Evolutionary conservation across 2,329 filamentous ascomycete genomes (phyloP).

Genomic region (Davidsoniella australis): DNA sequence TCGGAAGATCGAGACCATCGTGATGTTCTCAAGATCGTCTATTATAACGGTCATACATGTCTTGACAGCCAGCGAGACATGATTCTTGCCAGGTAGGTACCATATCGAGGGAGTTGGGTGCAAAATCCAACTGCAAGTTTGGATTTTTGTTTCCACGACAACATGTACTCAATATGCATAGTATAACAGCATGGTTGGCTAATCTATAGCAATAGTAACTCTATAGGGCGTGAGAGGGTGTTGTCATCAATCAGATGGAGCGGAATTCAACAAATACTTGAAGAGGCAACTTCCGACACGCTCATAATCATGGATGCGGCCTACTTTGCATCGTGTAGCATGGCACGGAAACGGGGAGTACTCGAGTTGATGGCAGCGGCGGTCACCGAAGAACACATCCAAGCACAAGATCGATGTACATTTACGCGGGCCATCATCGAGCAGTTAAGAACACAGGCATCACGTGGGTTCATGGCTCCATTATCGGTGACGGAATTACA

Average conservation of each 20-base stretch:
- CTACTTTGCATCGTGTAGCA: conserved; percentile 37
- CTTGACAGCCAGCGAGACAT: conserved; percentile 39
- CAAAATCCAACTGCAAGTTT: no score
- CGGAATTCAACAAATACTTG: conserved; percentile 37
- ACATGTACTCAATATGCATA: background rate
- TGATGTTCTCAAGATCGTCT: conserved; percentile 41
- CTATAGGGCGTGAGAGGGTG: conserved; percentile 25
- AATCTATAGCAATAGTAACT: conserved; percentile 21
- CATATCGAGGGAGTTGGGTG: background rate
- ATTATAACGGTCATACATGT: conserved; percentile 38
- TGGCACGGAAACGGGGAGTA: conserved; percentile 34
- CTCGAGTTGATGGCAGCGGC: conserved; percentile 40
- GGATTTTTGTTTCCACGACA: no score
- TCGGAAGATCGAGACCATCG: conserved; percentile 35
- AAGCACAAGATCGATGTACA: conserved; percentile 29
- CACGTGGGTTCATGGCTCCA: conserved; percentile 25
- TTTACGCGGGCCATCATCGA: conserved; percentile 36
- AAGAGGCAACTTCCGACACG: conserved; percentile 37
- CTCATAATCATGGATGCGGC: conserved; percentile 42
- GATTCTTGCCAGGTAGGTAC: conserved; percentile 35
- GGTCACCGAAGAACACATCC: conserved; percentile 33
- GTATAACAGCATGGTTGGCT: no score
- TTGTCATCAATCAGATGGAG: conserved; percentile 34
- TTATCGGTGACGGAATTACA: conserved; percentile 38
- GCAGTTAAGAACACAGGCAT: conserved; percentile 30